A percentile compares a stretch with the other conserved stretches of the same genome.
phyloP scores from a whole-genome alignment of 768 basidiomycete genomes.

The Naganishia vishniacii region DNA sequence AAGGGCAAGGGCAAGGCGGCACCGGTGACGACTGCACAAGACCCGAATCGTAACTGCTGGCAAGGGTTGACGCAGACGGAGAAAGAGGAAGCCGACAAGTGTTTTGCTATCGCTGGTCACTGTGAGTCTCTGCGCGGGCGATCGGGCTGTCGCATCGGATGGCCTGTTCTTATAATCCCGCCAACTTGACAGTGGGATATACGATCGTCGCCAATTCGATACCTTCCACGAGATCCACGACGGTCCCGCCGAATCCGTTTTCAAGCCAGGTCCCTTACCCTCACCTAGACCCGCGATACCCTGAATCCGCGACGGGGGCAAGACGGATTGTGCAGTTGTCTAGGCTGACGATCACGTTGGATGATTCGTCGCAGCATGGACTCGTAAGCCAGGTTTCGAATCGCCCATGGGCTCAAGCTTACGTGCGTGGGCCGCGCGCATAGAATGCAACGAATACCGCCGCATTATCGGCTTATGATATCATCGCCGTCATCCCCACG shows the following conservation, averaged over 20 bases:
- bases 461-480: conserved; percentile 36
- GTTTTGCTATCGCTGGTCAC: conserved; percentile 9
- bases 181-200: conserved; percentile 16
- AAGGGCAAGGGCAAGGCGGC: conserved; percentile 8
- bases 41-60: not conserved
- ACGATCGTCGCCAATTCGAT: conserved; percentile 16
- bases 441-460: conserved; percentile 37
- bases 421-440: too few species aligned
- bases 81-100: conserved; percentile 18
- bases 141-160: not conserved
- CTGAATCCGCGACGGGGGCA: conserved; percentile 1
- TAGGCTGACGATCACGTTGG: conserved; percentile 41
- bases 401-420: too few species aligned
- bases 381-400: conserved; percentile 33
- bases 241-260: conserved; percentile 37
- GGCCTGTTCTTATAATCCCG: too few species aligned
- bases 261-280: conserved; percentile 35
- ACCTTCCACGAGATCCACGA: not conserved
- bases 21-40: not conserved
- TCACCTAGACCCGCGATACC: conserved; percentile 35
- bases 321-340: conserved; percentile 39
- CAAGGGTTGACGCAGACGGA: not conserved
- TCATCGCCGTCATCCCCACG: conserved; percentile 41
- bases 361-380: conserved; percentile 40
- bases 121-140: not conserved